Conservation (phyloP, 192 early-diverging fungal species). For the Podila minutissima region DNA sequence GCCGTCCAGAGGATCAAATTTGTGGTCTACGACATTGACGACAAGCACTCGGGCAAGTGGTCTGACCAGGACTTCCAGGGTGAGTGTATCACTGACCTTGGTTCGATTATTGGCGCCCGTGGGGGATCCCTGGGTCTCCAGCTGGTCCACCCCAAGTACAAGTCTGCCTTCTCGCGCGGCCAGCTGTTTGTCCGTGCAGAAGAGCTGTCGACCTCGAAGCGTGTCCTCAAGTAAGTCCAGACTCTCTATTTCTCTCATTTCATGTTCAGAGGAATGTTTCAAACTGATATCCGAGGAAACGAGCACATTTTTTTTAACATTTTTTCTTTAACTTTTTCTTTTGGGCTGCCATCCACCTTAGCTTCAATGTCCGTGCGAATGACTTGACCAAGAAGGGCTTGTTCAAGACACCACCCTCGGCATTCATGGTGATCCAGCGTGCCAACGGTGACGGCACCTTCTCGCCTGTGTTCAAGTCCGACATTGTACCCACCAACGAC, state of each 20-base stretch:
- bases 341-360: background rate
- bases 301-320: background rate
- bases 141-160: conserved; percentile 11
- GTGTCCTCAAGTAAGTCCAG: conserved; percentile 35
- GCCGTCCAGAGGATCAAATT: conserved; percentile 51
- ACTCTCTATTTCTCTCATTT: background rate
- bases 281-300: background rate
- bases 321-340: background rate
- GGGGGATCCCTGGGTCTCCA: conserved; percentile 4
- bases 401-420: conserved; percentile 34
- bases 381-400: conserved; percentile 41
- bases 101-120: conserved; percentile 17
- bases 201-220: conserved; percentile 40
- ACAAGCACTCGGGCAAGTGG: conserved; percentile 35
- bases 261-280: background rate
- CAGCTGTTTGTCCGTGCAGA: conserved; percentile 56
- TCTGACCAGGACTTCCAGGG: conserved; percentile 55
- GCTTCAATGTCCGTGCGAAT: conserved; percentile 51
- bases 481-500: background rate
- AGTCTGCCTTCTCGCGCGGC: conserved; percentile 20
- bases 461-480: conserved; percentile 44
- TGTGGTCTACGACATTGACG: conserved; percentile 46
- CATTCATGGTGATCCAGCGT: conserved; percentile 49
- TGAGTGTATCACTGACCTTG: conserved; percentile 36
- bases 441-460: conserved; percentile 45